phyloP scores from a whole-genome alignment of 352 stramenopile species.

The Globisporangium cederbergense region DNA sequence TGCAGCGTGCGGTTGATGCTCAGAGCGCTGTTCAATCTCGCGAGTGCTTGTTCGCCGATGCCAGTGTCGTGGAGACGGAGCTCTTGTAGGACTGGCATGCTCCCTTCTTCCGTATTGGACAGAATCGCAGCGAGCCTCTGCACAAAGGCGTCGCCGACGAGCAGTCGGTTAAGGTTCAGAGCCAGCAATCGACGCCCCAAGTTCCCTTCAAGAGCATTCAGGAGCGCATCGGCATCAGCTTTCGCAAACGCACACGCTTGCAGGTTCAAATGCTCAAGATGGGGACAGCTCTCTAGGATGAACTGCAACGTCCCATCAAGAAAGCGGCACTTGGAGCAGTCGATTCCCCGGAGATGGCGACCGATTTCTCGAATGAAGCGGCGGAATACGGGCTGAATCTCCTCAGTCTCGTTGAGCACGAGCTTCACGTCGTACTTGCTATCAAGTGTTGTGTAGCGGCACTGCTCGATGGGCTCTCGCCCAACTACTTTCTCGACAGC shows the following conservation, averaged over 20 bases:
- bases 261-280: constrained; percentile 2
- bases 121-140: neutral
- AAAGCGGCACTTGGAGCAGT: constrained; percentile 2
- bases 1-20: neutral
- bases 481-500: neutral
- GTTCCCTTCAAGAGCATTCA: neutral
- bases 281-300: neutral
- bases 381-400: neutral
- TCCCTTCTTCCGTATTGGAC: neutral
- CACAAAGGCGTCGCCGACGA: constrained; percentile 1
- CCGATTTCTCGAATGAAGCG: neutral
- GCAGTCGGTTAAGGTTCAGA: constrained; percentile 9
- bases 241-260: neutral
- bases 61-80: constrained; percentile 6
- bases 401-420: neutral
- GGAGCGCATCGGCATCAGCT: neutral
- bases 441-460: neutral
- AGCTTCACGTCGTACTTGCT: constrained; percentile 3
- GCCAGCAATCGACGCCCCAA: neutral
- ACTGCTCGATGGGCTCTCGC: neutral
- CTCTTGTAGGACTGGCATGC: constrained; percentile 3
- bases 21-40: neutral
- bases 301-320: neutral
- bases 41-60: neutral
- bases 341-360: neutral